These are phyloP conservation scores for Calonectria pseudoreteaudii DNA, from an alignment of 2,329 filamentous ascomycete genomes.

Conservation along the genomic window DNA sequence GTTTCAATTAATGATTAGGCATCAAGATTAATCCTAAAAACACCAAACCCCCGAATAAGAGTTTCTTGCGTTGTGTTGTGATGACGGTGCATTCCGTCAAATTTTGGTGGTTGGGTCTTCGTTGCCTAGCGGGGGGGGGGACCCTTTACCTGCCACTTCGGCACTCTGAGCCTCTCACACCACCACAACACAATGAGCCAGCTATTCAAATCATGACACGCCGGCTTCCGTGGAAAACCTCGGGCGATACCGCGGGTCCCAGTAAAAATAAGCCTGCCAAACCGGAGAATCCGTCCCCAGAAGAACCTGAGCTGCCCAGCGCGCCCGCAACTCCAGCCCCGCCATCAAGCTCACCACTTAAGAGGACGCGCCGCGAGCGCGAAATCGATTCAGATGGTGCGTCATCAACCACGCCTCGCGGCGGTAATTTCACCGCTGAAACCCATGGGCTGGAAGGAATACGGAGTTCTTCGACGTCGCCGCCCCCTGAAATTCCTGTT, in stretches of 20 bases:
- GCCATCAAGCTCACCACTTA: slow-evolving; percentile 16
- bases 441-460: slow-evolving; percentile 29
- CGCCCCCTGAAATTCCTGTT: slow-evolving; percentile 59
- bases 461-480: slow-evolving; percentile 62
- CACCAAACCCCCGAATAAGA: background rate
- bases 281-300: slow-evolving; percentile 16
- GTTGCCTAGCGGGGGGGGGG: slow-evolving; percentile 2
- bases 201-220: slow-evolving; percentile 57
- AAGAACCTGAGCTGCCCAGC: slow-evolving; percentile 14
- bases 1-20: background rate
- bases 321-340: slow-evolving; percentile 3
- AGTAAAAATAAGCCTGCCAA: slow-evolving; percentile 23
- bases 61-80: background rate
- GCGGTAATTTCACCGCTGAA: background rate
- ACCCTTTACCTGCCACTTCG: background rate
- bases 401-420: background rate
- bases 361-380: slow-evolving; percentile 37
- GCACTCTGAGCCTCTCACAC: background rate
- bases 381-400: slow-evolving; percentile 41
- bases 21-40: background rate
- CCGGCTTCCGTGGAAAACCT: slow-evolving; percentile 63
- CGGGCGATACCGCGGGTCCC: slow-evolving; percentile 25
- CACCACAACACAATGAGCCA: slow-evolving; percentile 1
- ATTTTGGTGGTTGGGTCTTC: background rate
- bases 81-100: background rate